phyloP scores from a whole-genome alignment of 768 basidiomycete species.

The Suillus discolor region DNA sequence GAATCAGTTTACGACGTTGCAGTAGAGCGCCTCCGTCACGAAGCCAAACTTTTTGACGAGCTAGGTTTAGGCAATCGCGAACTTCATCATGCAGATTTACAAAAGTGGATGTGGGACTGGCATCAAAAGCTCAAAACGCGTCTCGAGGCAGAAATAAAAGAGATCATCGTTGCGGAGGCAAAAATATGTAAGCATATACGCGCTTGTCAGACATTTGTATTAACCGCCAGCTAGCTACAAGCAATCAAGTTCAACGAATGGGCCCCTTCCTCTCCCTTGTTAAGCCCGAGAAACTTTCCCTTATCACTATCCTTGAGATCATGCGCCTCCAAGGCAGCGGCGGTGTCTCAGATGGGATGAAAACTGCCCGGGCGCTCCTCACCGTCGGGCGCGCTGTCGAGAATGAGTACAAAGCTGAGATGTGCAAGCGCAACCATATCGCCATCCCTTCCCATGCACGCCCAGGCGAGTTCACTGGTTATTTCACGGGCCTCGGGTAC shows the following conservation, averaged over 20 bases:
- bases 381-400: conserved; percentile 84
- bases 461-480: conserved; percentile 36
- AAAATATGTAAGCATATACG: conserved; percentile 23
- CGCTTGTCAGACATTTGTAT: not conserved
- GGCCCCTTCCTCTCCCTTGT: conserved; percentile 78
- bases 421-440: conserved; percentile 68
- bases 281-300: conserved; percentile 74
- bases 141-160: conserved; percentile 52
- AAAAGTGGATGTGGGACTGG: conserved; percentile 89
- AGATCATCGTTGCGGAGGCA: conserved; percentile 43
- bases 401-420: conserved; percentile 85
- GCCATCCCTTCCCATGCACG: conserved; percentile 41
- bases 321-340: conserved; percentile 81
- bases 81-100: conserved; percentile 54
- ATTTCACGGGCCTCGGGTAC: conserved; percentile 65
- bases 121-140: conserved; percentile 58
- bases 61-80: conserved; percentile 54
- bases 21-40: conserved; percentile 64
- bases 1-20: conserved; percentile 87
- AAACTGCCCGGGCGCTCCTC: conserved; percentile 81
- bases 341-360: conserved; percentile 85
- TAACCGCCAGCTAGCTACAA: not conserved
- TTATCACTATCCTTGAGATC: conserved; percentile 87
- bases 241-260: conserved; percentile 35
- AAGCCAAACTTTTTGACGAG: conserved; percentile 57